phyloP scores from a whole-genome alignment of 1,284 basidiomycete species.

The Stygiomarasmius scandens region DNA sequence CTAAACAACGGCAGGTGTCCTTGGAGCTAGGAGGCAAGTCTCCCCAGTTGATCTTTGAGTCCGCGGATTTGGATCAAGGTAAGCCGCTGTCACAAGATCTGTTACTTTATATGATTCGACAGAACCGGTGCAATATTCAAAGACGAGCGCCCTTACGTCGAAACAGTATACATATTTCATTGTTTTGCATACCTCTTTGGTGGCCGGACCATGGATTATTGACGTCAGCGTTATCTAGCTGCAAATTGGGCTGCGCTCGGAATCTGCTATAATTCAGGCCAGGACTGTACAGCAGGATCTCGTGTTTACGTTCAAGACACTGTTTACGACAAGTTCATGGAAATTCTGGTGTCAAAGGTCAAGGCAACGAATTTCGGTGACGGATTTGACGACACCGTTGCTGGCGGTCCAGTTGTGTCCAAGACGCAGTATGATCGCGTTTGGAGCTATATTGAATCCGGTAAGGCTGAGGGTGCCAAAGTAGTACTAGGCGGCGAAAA shows the following conservation, averaged over 20 bases:
- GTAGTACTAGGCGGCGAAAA: constrained; percentile 80
- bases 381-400: constrained; percentile 74
- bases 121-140: too few relatives aligned
- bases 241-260: constrained; percentile 86
- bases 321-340: constrained; percentile 84
- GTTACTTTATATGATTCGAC: too few relatives aligned
- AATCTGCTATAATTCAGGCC: constrained; percentile 82
- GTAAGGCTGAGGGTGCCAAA: constrained; percentile 84
- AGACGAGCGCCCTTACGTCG: too few relatives aligned
- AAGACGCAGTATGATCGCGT: constrained; percentile 88
- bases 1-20: constrained; percentile 60
- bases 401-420: constrained; percentile 85
- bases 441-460: constrained; percentile 86
- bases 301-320: constrained; percentile 83
- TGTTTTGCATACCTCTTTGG: not conserved
- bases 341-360: constrained; percentile 67
- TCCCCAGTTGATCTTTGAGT: constrained; percentile 86
- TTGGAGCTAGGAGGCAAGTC: constrained; percentile 96
- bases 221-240: constrained; percentile 42
- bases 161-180: too few relatives aligned
- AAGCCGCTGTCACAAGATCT: too few relatives aligned
- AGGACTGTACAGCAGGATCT: constrained; percentile 89
- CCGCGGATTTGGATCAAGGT: constrained; percentile 84
- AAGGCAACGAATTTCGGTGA: constrained; percentile 77
- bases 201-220: not conserved